phyloP scores from a whole-genome alignment of 148 eudicot species.

The Fagopyrum homotropicum region DNA sequence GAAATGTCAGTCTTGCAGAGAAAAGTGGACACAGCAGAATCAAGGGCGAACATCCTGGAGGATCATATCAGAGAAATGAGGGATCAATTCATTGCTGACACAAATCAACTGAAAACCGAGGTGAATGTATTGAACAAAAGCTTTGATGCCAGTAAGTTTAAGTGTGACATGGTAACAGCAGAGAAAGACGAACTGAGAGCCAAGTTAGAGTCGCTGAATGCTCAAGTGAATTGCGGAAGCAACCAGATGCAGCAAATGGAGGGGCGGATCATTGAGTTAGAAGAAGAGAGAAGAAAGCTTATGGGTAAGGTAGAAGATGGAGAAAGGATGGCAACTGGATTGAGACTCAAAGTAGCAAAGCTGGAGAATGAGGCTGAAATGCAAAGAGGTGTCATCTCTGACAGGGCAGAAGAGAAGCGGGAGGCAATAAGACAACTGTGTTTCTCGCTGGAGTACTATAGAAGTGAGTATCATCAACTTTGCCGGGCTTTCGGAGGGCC shows the following conservation, averaged over 20 bases:
- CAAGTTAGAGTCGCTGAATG: constrained; percentile 40
- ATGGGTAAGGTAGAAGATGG: constrained; percentile 26
- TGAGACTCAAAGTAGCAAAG: constrained; percentile 37
- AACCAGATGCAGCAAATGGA: constrained; percentile 34
- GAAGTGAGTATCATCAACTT: constrained; percentile 61
- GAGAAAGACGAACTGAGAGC: constrained; percentile 57
- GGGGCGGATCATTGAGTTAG: constrained; percentile 21
- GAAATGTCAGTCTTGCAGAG: constrained; percentile 30
- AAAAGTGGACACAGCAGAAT: constrained; percentile 26
- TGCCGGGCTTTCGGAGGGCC: constrained; percentile 34
- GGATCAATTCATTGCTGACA: constrained; percentile 27
- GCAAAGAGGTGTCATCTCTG: constrained; percentile 36
- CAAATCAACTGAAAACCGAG: constrained; percentile 29
- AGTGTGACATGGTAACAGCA: constrained; percentile 42
- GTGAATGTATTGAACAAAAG: constrained; percentile 45
- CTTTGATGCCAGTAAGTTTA: constrained; percentile 41
- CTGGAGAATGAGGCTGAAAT: constrained; percentile 53
- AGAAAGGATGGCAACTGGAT: constrained; percentile 26
- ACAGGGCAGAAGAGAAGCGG: constrained; percentile 66
- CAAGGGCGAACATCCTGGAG: constrained; percentile 26
- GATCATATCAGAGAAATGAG: constrained; percentile 34
- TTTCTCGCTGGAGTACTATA: constrained; percentile 73
- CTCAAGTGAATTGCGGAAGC: constrained; percentile 31
- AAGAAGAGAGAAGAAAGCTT: constrained; percentile 23
- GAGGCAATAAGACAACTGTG: constrained; percentile 94